These are phyloP conservation scores for Mercurialis annua DNA, from an alignment of 345 rosid species.

Conservation along the genomic window DNA sequence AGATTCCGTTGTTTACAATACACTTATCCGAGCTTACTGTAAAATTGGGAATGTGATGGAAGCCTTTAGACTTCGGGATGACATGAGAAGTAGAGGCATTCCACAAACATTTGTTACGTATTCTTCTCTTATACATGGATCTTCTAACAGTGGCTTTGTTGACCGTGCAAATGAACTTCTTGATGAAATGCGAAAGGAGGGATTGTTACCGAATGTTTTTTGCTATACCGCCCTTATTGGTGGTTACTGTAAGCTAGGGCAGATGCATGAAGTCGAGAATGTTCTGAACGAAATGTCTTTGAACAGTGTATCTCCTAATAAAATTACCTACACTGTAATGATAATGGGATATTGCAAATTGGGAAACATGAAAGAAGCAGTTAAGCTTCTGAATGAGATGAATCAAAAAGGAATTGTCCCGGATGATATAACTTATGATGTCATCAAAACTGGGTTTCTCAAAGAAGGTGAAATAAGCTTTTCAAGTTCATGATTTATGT, in stretches of 20 bases:
- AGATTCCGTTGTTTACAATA: constrained; percentile 56
- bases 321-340: constrained; percentile 72
- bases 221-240: constrained; percentile 73
- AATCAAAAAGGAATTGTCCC: constrained; percentile 49
- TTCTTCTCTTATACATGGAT: constrained; percentile 66
- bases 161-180: constrained; percentile 52
- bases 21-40: constrained; percentile 54
- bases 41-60: constrained; percentile 42
- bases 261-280: constrained; percentile 51
- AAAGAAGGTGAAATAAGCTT: constrained; percentile 53
- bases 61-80: constrained; percentile 55
- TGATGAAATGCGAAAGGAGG: constrained; percentile 57
- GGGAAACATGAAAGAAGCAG: constrained; percentile 58
- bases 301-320: constrained; percentile 53
- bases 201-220: constrained; percentile 56
- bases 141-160: constrained; percentile 50
- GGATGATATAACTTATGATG: constrained; percentile 63
- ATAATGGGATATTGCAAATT: constrained; percentile 33
- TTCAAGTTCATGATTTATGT: constrained; percentile 43
- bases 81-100: constrained; percentile 57
- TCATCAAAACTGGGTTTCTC: constrained; percentile 47
- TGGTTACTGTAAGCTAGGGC: constrained; percentile 67
- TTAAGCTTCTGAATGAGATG: constrained; percentile 61
- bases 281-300: constrained; percentile 59
- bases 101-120: constrained; percentile 50